Evolutionary conservation across 257 asterid species (phyloP), one percentile per base, ranked within the genome.

Genomic region (Leonotis leonurus): DNA sequence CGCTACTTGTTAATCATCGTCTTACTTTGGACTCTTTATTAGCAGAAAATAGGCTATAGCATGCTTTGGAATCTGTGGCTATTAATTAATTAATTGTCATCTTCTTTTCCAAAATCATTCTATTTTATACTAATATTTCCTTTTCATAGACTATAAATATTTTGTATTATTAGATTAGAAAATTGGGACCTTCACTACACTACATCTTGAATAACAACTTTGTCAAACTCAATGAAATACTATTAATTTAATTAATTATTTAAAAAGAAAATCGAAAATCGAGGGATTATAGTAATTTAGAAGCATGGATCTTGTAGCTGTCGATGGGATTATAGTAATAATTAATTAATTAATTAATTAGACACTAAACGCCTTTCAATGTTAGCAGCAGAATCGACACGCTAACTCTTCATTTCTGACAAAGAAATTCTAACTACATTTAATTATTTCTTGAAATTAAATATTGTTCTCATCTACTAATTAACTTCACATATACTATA

Each of bases 391-490:
- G 17, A 62, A 61, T 8, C 46, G 16, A 29, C 41, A 56, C 27
- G 33, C 6, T 8, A 25, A 7, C 49, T 48, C 39, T 24, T 39
- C 25, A 60, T 40, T 33, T 53, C 41, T 29, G 70, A 73, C 27
- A 16, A 18, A 20, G 70, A 67, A 62, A 49, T 61, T 55, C 62
- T 55, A 73, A 39, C 67, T 10, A 55, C 5, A 55, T 48, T 57
- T 14, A n/a, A n/a, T n/a, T n/a, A 32, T 52, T 72, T 54, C 64
- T 29, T 12, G n/a, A 27, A 27, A 27, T 27, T 2, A 27, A 33
- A 33, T 33, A 33, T 33, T 33, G 9, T 33, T 8, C 39, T 12
- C 39, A 33, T 3, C 13, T 33, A 33, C 3, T 33, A 33, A 33
- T n/a, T n/a, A n/a, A n/a, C n/a, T n/a, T n/a, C n/a, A n/a, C n/a